These are phyloP conservation scores for Termitomyces sp. DNA, from an alignment of 768 basidiomycete species.

Conservation along the genomic window DNA sequence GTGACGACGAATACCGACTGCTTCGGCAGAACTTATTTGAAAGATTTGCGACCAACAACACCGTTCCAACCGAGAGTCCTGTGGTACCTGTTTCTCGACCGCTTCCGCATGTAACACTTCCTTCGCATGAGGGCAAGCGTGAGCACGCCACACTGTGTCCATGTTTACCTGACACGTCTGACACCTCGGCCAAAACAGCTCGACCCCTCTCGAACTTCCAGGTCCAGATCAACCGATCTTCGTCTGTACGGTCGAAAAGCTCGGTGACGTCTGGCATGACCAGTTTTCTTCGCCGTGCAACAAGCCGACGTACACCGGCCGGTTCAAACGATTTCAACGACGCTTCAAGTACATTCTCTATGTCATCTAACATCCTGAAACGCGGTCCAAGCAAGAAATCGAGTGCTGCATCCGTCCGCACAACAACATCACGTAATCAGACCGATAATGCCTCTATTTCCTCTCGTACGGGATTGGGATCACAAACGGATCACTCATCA, in stretches of 20 bases:
- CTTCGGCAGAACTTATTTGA: slow-evolving; percentile 83
- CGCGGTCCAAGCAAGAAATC: slow-evolving; percentile 41
- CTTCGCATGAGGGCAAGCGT: slow-evolving; percentile 27
- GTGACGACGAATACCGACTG: slow-evolving; percentile 83
- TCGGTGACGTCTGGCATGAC: slow-evolving; percentile 49
- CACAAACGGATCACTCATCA: slow-evolving; percentile 22
- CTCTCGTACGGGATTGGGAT: slow-evolving; percentile 29
- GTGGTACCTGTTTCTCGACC: slow-evolving; percentile 49
- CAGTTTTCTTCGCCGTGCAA: slow-evolving; percentile 47
- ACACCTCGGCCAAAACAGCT: slow-evolving; percentile 17
- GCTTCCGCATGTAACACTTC: slow-evolving; percentile 24
- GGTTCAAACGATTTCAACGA: slow-evolving; percentile 41
- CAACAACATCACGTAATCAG: slow-evolving; percentile 33
- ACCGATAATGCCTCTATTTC: slow-evolving; percentile 38
- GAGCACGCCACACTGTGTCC: slow-evolving; percentile 13
- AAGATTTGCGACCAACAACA: slow-evolving; percentile 55
- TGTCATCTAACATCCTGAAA: slow-evolving; percentile 33
- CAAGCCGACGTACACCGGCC: slow-evolving; percentile 28
- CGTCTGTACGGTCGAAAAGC: slow-evolving; percentile 47
- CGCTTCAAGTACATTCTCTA: slow-evolving; percentile 40
- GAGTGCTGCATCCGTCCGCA: slow-evolving; percentile 43
- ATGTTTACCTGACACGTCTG: neutral
- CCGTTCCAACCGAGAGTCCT: slow-evolving; percentile 57
- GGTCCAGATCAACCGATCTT: slow-evolving; percentile 37
- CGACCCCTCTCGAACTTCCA: slow-evolving; percentile 37